phyloP scores from a whole-genome alignment of 2,329 filamentous ascomycete species.

The Alternaria arbusti region DNA sequence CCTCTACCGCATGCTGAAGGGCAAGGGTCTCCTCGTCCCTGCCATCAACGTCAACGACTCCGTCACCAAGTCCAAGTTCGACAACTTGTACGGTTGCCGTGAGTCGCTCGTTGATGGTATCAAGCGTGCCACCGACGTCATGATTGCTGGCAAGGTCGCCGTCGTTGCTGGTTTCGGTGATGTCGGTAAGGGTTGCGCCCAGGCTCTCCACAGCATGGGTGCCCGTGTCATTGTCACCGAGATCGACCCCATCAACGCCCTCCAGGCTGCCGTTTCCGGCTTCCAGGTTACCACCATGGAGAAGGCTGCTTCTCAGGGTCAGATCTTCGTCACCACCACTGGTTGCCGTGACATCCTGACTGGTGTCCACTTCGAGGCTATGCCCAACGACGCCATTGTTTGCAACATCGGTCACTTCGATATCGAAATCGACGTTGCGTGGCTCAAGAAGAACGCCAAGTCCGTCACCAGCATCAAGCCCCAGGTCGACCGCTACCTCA shows the following conservation, averaged over 20 bases:
- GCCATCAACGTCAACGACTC: conserved; percentile 99
- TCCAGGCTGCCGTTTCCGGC: conserved; percentile 96
- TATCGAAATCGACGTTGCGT: conserved; percentile 99
- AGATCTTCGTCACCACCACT: conserved; percentile 99
- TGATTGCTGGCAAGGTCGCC: conserved; percentile 99
- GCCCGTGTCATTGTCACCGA: conserved; percentile 95
- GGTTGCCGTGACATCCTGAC: conserved; percentile 98
- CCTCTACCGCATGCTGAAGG: conserved; percentile 94
- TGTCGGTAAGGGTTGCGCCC: conserved; percentile 97
- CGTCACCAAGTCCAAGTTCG: conserved; percentile 99
- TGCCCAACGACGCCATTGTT: conserved; percentile 97
- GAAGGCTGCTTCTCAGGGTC: conserved; percentile 83
- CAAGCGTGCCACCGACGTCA: conserved; percentile 99
- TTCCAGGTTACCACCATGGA: conserved; percentile 99
- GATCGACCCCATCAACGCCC: conserved; percentile 98
- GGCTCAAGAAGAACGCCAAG: conserved; percentile 96
- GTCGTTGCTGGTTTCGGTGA: conserved; percentile 98
- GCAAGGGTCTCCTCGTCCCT: conserved; percentile 80
- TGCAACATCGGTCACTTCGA: conserved; percentile 99
- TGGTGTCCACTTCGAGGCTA: conserved; percentile 89
- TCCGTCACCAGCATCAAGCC: conserved; percentile 99
- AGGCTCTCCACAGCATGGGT: conserved; percentile 96
- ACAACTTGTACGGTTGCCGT: conserved; percentile 99
- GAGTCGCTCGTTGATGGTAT: conserved; percentile 99
- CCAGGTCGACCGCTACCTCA: conserved; percentile 97